Conservation (phyloP, 768 basidiomycete species). For the Glaciozyma martinii region DNA sequence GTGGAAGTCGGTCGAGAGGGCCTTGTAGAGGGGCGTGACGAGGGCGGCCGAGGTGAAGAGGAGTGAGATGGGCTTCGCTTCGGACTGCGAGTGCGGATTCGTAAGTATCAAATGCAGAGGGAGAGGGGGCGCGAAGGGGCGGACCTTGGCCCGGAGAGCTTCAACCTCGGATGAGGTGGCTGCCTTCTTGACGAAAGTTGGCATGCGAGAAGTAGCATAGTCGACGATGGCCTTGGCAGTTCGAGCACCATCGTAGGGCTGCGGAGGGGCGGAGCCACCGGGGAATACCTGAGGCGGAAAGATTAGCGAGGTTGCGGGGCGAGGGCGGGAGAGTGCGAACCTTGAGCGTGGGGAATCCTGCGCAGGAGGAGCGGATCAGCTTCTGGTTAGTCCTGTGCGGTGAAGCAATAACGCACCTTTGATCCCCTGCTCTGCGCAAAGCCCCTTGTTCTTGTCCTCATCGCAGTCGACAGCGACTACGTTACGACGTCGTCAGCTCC, state of each 20-base stretch:
- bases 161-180: constrained; percentile 18
- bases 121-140: background rate
- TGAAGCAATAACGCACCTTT: constrained; percentile 8
- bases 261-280: constrained; percentile 19
- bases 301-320: background rate
- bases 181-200: constrained; percentile 31
- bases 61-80: constrained; percentile 31
- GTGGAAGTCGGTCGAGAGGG: constrained; percentile 34
- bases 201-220: constrained; percentile 29
- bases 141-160: constrained; percentile 14
- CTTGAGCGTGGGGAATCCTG: constrained; percentile 36
- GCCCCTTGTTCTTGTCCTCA: constrained; percentile 31
- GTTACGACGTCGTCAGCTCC: background rate
- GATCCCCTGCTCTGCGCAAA: constrained; percentile 30
- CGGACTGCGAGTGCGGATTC: constrained; percentile 8
- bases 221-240: constrained; percentile 31
- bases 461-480: constrained; percentile 35
- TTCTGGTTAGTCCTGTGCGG: background rate
- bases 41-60: constrained; percentile 33
- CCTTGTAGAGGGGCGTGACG: constrained; percentile 35
- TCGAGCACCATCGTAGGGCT: constrained; percentile 31
- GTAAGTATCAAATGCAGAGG: background rate
- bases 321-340: background rate
- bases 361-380: background rate
- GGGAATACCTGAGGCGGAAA: constrained; percentile 21